Base-by-base conservation (phyloP, 2,329 filamentous ascomycete genomes). In the Colletotrichum neosansevieriae region DNA sequence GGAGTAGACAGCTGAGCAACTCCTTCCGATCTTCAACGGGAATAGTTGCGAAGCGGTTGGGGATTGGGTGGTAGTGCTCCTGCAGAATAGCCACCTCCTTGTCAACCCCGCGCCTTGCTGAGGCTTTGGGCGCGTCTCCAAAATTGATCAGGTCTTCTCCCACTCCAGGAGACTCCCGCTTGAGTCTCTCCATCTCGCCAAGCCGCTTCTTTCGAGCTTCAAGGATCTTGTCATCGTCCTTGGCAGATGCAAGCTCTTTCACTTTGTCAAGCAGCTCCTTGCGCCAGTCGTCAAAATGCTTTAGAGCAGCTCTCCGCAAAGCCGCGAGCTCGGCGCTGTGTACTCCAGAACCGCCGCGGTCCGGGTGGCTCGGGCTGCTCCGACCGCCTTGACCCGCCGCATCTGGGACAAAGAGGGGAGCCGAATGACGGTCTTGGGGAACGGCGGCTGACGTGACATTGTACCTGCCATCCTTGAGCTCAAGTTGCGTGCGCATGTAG, bases 281-380 rank as follows among this genome's bases (percentile, higher is more conserved):
- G 67, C 89, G 85, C 94, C 94, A 97, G n/a, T 89, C 86, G 70
- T 94, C 89, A 74, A 94, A 93, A 74, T 92, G 88, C 49, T 84
- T 81, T 12, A 96, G 77, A 1, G 92, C 88, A 5, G 88, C 87
- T 29, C 75, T 77, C 21, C 84, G 80, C 13, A 87, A 72, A 29
- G 72, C 74, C 42, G 51, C 24, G 17, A 70, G 61, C 9, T 72
- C 70, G 15, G 75, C 73, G 19, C 72, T 65, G 44, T 73, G 73
- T 10, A 62, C 72, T 38, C 65, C 60, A 13, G 65, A 65, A 51
- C 69, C 69, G n/a, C 65, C 65, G 60, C 50, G 58, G 44, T 60
- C 60, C 15, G 61, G 61, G 50, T 69, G 66, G 49, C 49, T 69
- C 7, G 66, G 62, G 47, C 62, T 69, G 56, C 34, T 21, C 21